Conservation (phyloP, 148 eudicot species). For the Rhododendron kiyosumense region DNA sequence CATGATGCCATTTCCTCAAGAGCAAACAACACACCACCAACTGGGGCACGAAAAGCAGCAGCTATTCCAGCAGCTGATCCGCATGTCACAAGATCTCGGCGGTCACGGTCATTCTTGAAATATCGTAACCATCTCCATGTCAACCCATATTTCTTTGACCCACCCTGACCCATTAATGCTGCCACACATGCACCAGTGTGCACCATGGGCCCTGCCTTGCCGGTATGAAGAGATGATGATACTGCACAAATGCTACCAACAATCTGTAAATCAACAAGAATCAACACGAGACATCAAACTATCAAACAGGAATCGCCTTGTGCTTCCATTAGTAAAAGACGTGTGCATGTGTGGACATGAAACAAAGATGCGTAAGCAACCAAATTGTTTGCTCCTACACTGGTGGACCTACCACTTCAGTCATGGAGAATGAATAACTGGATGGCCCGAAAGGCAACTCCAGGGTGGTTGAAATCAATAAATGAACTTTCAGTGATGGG, state of each 20-base stretch:
- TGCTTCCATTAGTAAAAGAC: neutral
- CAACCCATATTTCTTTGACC: constrained; percentile 66
- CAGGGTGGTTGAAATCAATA: neutral
- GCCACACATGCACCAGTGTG: constrained; percentile 82
- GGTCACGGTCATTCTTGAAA: constrained; percentile 85
- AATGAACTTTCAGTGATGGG: neutral
- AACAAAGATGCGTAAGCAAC: neutral
- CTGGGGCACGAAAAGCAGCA: constrained; percentile 96
- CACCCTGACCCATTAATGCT: constrained; percentile 69
- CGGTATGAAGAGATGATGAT: constrained; percentile 73
- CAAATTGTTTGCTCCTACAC: neutral
- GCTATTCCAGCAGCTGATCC: constrained; percentile 96
- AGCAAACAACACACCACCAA: constrained; percentile 94
- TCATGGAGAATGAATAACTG: neutral
- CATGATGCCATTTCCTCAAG: constrained; percentile 98
- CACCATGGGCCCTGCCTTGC: constrained; percentile 98
- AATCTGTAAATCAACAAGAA: constrained; percentile 41
- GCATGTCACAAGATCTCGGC: constrained; percentile 89
- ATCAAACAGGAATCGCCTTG: neutral
- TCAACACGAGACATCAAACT: constrained; percentile 9
- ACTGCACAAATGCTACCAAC: constrained; percentile 82
- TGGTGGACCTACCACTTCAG: neutral
- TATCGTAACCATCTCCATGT: constrained; percentile 76
- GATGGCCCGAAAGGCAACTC: neutral
- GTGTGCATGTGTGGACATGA: neutral